Conservation (phyloP, 768 basidiomycete genomes). For the Auriscalpium orientale region DNA sequence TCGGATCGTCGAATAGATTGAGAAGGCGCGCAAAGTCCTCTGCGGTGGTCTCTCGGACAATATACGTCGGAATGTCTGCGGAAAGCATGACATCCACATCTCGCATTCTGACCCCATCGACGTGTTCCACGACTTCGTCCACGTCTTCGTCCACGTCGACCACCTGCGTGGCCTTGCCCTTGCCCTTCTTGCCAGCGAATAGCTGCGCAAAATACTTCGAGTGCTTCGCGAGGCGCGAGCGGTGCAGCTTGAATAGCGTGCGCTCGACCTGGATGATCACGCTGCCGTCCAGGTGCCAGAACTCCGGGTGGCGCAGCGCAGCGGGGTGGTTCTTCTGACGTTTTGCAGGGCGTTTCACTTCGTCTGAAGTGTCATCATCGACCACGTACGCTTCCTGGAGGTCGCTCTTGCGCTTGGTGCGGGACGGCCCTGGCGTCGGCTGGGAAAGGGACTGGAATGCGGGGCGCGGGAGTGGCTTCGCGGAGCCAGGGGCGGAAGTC, state of each 20-base stretch:
- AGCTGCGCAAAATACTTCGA: slow-evolving; percentile 27
- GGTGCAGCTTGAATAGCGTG: slow-evolving; percentile 29
- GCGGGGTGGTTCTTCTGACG: background rate
- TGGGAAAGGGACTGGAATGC: too few species aligned
- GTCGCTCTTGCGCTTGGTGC: background rate
- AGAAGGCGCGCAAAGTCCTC: slow-evolving; percentile 29
- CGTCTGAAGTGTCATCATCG: background rate
- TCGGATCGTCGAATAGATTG: slow-evolving; percentile 23
- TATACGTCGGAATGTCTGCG: slow-evolving; percentile 17
- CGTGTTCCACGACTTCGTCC: background rate
- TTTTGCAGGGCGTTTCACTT: background rate
- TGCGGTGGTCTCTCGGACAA: slow-evolving; percentile 18
- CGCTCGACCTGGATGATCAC: slow-evolving; percentile 28
- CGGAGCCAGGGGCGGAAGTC: too few species aligned
- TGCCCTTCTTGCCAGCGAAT: slow-evolving; percentile 8
- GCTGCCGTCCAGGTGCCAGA: slow-evolving; percentile 31
- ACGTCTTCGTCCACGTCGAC: background rate
- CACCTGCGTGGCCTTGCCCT: background rate
- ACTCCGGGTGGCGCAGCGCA: slow-evolving; percentile 8
- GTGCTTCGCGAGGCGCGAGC: slow-evolving; percentile 25
- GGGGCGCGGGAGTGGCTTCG: too few species aligned
- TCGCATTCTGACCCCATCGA: background rate
- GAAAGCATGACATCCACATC: background rate
- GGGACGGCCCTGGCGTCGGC: background rate
- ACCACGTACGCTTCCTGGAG: background rate